Conservation (phyloP, 768 basidiomycete genomes). For the Boletus subparvulus region DNA sequence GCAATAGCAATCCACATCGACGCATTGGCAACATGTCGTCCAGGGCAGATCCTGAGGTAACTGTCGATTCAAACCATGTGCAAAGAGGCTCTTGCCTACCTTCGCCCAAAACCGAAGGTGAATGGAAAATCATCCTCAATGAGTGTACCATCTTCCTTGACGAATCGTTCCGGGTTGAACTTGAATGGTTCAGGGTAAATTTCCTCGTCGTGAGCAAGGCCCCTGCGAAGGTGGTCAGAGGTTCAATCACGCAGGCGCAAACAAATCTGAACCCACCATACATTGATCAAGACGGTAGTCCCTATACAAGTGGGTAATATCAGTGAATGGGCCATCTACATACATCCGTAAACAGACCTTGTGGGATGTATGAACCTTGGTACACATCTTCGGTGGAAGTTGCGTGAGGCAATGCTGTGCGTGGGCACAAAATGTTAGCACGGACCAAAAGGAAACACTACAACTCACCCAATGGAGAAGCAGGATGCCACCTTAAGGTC, state of each 20-base stretch:
- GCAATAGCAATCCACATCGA: conserved; percentile 29
- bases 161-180: conserved; percentile 44
- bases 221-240: conserved; percentile 28
- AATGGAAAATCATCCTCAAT: conserved; percentile 3
- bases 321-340: background rate
- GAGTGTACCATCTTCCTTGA: conserved; percentile 19
- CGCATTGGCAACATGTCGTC: conserved; percentile 20
- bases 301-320: conserved; percentile 9
- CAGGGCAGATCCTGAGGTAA: conserved; percentile 22
- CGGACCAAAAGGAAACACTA: background rate
- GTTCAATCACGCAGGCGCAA: background rate
- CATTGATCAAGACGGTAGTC: conserved; percentile 21
- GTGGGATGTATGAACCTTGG: conserved; percentile 24
- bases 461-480: conserved; percentile 21
- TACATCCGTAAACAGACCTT: conserved; percentile 15
- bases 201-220: conserved; percentile 37
- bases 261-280: conserved; percentile 16
- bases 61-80: background rate
- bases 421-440: background rate
- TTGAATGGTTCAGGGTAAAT: conserved; percentile 40
- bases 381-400: conserved; percentile 23
- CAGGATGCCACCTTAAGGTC: conserved; percentile 25
- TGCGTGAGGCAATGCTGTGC: conserved; percentile 21
- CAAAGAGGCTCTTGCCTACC: conserved; percentile 8
- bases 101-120: conserved; percentile 29